Evolutionary conservation across 2,329 filamentous ascomycete genomes (phyloP), one percentile per base, ranked within the genome.

Genomic region (Fonsecaea erecta): DNA sequence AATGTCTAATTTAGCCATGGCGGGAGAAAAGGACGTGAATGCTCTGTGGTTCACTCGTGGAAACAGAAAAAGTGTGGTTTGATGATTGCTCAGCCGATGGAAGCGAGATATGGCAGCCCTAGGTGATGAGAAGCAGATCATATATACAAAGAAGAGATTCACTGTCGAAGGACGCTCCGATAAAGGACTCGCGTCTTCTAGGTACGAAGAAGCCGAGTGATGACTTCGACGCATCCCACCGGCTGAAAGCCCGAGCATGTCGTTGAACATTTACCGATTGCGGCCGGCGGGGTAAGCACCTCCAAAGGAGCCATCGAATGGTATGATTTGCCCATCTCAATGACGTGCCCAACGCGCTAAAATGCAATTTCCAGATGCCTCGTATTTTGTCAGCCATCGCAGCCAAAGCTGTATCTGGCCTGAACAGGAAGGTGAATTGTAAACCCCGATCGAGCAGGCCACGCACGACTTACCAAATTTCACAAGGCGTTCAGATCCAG

Each of bases 1-100:
- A 11, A 73, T 34, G 14, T 72, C 67, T 26, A 73, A 62, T 53
- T 71, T 68, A 18, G 71, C 69, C 71, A 73, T 73, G 0, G 61
- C 64, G 35, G 67, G 61, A 30, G 63, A 26, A 16, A 54, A 28
- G 30, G 37, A 34, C n/a, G 32, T 24, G 52, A 43, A 26, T 24
- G 24, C n/a, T 26, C 48, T 18, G 14, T 57, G 32, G 18, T 34
- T 35, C 28, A 18, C n/a, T 34, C 21, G 35, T 35, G 24, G 14
- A 28, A 18, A 40, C 5, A 28, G 37, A 37, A 52, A 53, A 34
- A 28, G 32, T 9, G 4, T 21, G 28, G 52, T 28, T 5, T 55
- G 26, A 14, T 28, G 5, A 21, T 4, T 7, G 18, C 37, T 6
- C 21, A 52, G 7, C 24, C 28, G 48, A 43, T 58, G 26, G 11